Percentiles rank a stretch among this genome's conserved stretches.
phyloP scores from a whole-genome alignment of 2,329 filamentous ascomycete genomes.

The Microcyclospora pomicola region DNA sequence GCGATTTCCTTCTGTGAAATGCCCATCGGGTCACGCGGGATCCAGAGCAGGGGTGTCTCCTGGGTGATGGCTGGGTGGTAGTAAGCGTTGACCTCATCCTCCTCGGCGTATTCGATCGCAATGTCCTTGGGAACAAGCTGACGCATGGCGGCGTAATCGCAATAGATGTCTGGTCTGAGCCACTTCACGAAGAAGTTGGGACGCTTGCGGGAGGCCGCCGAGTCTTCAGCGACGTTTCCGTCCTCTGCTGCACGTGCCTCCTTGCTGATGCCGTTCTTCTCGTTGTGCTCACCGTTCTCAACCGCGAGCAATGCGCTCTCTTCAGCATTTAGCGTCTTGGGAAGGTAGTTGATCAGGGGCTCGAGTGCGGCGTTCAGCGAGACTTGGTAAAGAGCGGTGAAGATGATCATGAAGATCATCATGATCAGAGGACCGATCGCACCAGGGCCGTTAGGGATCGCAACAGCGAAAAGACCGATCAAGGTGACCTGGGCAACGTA shows the following conservation, averaged over 20 bases:
- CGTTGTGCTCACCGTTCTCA: conserved; percentile 16
- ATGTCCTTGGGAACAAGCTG: conserved; percentile 50
- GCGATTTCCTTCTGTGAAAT: conserved; percentile 64
- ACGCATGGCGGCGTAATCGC: conserved; percentile 57
- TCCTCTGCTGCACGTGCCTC: conserved; percentile 13
- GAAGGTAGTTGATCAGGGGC: conserved; percentile 66
- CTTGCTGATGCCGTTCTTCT: conserved; percentile 10
- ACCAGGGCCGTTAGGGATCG: conserved; percentile 37
- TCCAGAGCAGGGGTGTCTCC: conserved; percentile 61
- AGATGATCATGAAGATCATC: conserved; percentile 63
- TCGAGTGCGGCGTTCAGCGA: conserved; percentile 58
- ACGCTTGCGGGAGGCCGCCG: conserved; percentile 29
- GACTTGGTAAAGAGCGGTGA: conserved; percentile 63
- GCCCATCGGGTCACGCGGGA: conserved; percentile 60
- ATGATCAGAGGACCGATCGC: conserved; percentile 54
- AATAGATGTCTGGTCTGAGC: conserved; percentile 64
- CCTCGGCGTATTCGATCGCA: conserved; percentile 45
- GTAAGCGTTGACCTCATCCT: conserved; percentile 55
- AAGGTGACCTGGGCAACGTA: conserved; percentile 69
- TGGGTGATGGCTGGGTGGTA: conserved; percentile 56
- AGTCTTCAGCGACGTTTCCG: conserved; percentile 8
- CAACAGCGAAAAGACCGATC: conserved; percentile 67
- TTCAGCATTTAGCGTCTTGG: conserved; percentile 31
- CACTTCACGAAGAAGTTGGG: conserved; percentile 51
- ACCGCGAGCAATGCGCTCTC: conserved; percentile 23